Base-by-base conservation (phyloP, 768 basidiomycete species). In the Hydnomerulius pinastri region DNA sequence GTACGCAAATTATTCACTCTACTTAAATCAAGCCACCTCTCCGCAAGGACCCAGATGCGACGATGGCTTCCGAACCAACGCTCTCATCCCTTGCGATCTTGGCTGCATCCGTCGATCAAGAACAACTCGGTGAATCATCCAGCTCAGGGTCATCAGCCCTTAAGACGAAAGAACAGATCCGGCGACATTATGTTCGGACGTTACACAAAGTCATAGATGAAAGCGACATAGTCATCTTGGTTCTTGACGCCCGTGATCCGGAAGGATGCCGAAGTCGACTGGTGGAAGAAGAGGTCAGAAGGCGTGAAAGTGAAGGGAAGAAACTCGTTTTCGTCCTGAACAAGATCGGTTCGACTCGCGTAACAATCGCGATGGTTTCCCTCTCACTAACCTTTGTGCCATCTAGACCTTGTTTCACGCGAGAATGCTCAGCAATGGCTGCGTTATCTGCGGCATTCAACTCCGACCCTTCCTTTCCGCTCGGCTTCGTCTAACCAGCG, bases 321-420 rank as follows among this genome's bases (percentile, higher is more conserved):
- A 90, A 85, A 64, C 73, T 98, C 25, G 85, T 99, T 2, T 92
- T 93, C 46, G 92, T 98, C 3, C 67, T 99, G n/a, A 98, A 98
- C 69, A 98, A 99, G 73, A 89, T 97, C 50, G 96, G 96, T 93
- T 53, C 50, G 85, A 71, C 12, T 18, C 41, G 23, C 48, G 37
- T 25, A 29, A 28, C 47, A 20, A 43, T 3, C n/a, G 17, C 11
- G 18, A 18, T n/a, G 45, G 11, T 36, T 23, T 38, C 27, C 32
- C 29, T 15, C 25, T 32, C 43, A 47, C 38, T 18, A 24, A 7
- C 17, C 2, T 37, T 43, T 38, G 4, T 12, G 13, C 58, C 9
- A 2, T 12, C 6, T 2, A 97, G 95, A 98, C 68, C 81, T 99
- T 17, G 86, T 98, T 10, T 92, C 96, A 4, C 78, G 83, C 41